Evolutionary conservation across 495 filamentous ascomycete species (phyloP), one percentile per base, ranked within the genome.

Genomic region (Penicillium egyptiacum): DNA sequence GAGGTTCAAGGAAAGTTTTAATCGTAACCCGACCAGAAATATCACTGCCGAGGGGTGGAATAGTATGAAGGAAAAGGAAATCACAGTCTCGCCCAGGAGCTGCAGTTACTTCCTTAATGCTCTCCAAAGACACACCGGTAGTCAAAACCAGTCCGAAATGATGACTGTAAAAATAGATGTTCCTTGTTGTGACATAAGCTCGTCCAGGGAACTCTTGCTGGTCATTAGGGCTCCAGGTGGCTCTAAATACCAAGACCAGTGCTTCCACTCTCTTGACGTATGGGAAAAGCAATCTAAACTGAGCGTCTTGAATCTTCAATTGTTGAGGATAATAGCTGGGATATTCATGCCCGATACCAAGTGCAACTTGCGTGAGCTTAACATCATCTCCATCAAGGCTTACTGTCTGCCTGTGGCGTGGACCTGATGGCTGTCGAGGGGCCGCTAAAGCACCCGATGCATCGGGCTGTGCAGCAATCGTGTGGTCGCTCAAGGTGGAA

Each of bases 81-180:
- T 98, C 94, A 67, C 90, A 96, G 57, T 98, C 92, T 61, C 86
- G 83, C 33, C 93, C 95, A 23, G 89, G 85, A 11, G 92, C 91
- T 40, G 90, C 89, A 20, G 92, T 97, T 44, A 98, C 89, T 68
- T 97, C 94, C 37, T 81, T 81, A 56, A 98, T 88, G 53, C 74
- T 83, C n/a, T 83, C 79, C 43, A 98, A 78, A 35, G 80, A 82
- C 33, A 90, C 81, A 19, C 81, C 82, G 33, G 90, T 89, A 2
- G 90, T 91, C 45, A 97, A 77, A 0, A 96, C 90, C 26, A 98
- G 79, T n/a, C 94, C 94, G 63, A 95, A 81, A 61, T 96, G 88
- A 67, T 98, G 85, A 51, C 92, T 95, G 74, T 96, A 98, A 69
- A 98, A 98, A 65, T 95, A 97, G 58, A 98, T 83, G 33, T 92